Percentiles rank a stretch among this genome's conserved stretches.
Evolutionary conservation across 2,329 filamentous ascomycete species (phyloP).

Genomic region (Endocalyx cinctus): DNA sequence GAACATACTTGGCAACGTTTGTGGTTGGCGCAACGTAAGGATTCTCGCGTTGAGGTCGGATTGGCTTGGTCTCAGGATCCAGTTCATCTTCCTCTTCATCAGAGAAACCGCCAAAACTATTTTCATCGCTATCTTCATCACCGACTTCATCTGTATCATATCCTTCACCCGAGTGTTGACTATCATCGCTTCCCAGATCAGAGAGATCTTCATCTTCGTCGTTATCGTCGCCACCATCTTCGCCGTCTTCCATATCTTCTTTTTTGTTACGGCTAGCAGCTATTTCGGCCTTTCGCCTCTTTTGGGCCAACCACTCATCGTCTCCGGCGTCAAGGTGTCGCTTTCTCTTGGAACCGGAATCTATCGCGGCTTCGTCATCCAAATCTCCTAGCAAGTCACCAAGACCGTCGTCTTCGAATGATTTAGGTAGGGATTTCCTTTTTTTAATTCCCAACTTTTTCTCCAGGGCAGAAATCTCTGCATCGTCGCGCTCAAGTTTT

Average conservation of each 20-base stretch:
- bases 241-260: slow-evolving; percentile 8
- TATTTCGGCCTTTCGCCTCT: slow-evolving; percentile 44
- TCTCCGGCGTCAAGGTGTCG: slow-evolving; percentile 51
- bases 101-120: slow-evolving; percentile 36
- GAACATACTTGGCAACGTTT: slow-evolving; percentile 71
- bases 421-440: slow-evolving; percentile 67
- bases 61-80: too few relatives aligned
- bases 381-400: slow-evolving; percentile 72
- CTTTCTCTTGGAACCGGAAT: slow-evolving; percentile 56
- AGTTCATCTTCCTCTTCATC: slow-evolving; percentile 28
- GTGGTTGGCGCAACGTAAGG: slow-evolving; percentile 74
- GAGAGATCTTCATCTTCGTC: slow-evolving; percentile 8
- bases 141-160: slow-evolving; percentile 21
- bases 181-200: slow-evolving; percentile 19
- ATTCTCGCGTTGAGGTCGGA: slow-evolving; percentile 65
- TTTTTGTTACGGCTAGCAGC: slow-evolving; percentile 4
- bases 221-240: slow-evolving; percentile 19
- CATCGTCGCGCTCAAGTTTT: slow-evolving; percentile 74
- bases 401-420: slow-evolving; percentile 77
- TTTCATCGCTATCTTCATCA: slow-evolving; percentile 24
- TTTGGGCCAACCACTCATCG: slow-evolving; percentile 57
- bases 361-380: slow-evolving; percentile 43
- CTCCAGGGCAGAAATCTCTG: slow-evolving; percentile 82
- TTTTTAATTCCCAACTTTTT: slow-evolving; percentile 78
- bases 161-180: slow-evolving; percentile 5